Evolutionary conservation across 2,329 filamentous ascomycete genomes (phyloP).

Genomic region (Mycosphaerella sp.): DNA sequence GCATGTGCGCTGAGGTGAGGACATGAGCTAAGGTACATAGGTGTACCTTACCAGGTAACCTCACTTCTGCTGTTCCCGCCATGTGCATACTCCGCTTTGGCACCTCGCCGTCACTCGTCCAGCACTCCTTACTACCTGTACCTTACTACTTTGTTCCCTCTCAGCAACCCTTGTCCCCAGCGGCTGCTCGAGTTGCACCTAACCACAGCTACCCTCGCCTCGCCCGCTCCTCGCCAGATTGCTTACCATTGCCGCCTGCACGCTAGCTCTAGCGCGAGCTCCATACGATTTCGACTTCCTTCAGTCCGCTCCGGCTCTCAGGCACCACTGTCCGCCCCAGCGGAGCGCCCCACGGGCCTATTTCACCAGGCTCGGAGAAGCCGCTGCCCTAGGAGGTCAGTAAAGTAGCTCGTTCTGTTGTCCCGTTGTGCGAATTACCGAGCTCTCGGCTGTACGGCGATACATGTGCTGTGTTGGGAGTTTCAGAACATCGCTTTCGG

Average conservation of each 20-base stretch:
- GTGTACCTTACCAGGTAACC: too few relatives aligned
- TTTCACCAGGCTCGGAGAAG: slow-evolving; percentile 1
- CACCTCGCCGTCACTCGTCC: not conserved
- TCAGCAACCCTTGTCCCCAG: not conserved
- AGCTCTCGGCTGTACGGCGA: slow-evolving; percentile 18
- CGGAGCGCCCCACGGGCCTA: slow-evolving; percentile 2
- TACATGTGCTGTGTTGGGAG: slow-evolving; percentile 12
- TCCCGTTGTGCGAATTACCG: slow-evolving; percentile 1
- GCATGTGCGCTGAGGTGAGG: not conserved
- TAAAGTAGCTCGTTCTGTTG: slow-evolving; percentile 1
- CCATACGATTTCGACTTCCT: slow-evolving; percentile 17
- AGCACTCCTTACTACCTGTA: too few relatives aligned
- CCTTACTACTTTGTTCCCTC: too few relatives aligned
- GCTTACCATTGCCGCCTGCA: slow-evolving; percentile 10
- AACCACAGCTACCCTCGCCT: slow-evolving; percentile 5
- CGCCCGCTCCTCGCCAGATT: slow-evolving; percentile 2
- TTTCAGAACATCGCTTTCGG: slow-evolving; percentile 10
- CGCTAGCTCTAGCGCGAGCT: slow-evolving; percentile 15
- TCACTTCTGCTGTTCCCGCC: not conserved
- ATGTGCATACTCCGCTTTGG: not conserved
- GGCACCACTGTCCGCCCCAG: slow-evolving; percentile 2
- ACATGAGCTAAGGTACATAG: too few relatives aligned
- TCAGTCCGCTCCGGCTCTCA: slow-evolving; percentile 21
- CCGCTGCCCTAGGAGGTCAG: slow-evolving; percentile 6
- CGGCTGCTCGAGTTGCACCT: not conserved